phyloP scores from a whole-genome alignment of 116 monocot genomes.

The Dioscorea cayenensis region DNA sequence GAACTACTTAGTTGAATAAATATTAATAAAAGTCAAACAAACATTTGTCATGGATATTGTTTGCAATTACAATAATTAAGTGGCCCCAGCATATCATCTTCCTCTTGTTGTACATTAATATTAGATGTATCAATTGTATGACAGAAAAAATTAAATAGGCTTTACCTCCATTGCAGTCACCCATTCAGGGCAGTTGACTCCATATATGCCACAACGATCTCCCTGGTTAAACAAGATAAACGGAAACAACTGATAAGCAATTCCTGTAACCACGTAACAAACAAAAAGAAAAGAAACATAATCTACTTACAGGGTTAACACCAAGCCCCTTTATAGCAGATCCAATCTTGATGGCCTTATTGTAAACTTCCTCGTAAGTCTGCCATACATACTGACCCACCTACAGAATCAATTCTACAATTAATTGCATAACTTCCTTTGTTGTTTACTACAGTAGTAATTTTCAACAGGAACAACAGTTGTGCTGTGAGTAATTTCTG shows the following conservation, averaged over 20 bases:
- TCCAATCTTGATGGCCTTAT: conserved; percentile 53
- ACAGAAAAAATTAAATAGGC: neutral
- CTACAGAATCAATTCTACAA: conserved; percentile 19
- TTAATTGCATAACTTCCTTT: too few species aligned
- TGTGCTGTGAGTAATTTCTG: too few species aligned
- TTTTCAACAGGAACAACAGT: too few species aligned
- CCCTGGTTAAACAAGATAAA: conserved; percentile 36
- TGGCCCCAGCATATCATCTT: too few species aligned
- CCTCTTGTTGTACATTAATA: neutral
- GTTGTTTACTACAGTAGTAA: too few species aligned
- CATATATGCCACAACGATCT: conserved; percentile 91
- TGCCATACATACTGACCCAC: conserved; percentile 64
- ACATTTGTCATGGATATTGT: too few species aligned
- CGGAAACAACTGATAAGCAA: neutral
- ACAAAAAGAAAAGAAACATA: neutral
- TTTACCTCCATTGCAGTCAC: conserved; percentile 83
- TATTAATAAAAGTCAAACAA: too few species aligned
- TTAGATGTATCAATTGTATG: neutral
- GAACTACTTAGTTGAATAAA: too few species aligned
- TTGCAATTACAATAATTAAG: too few species aligned
- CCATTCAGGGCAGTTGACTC: conserved; percentile 93
- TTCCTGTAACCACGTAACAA: neutral
- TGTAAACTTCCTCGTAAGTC: conserved; percentile 69
- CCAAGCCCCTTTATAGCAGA: conserved; percentile 43
- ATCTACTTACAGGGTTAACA: conserved; percentile 47